Evolutionary conservation across 495 filamentous ascomycete genomes (phyloP), one percentile per base, ranked within the genome.

Genomic region (Parathielavia hyrcaniae): DNA sequence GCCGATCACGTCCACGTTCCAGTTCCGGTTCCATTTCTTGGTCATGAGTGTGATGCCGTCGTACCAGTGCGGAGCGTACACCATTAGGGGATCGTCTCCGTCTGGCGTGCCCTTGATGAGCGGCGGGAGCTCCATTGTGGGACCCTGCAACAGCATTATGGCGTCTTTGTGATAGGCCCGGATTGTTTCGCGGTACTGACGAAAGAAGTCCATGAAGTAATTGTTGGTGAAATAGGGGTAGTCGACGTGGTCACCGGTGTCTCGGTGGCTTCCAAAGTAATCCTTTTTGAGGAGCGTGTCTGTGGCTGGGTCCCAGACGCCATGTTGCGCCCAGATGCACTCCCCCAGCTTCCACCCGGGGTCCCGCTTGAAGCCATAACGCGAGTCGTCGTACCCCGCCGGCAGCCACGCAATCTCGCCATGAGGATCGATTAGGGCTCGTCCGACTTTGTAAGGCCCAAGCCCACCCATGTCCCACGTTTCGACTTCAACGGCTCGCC

Each of bases 1-100:
- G 2, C 93, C 93, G 55, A 97, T 83, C 20, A 98, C 90, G 73
- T 98, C 93, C 16, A 98, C 85, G 64, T 98, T 98, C 86, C 93
- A 98, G 20, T 86, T 80, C 1, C 91, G 86, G 67, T 97, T 98
- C 93, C 95, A 98, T 70, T 95, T 95, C 74, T 98, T 98, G 20
- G 89, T 97, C 81, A 98, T 86, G 38, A 98, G 80, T 0, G 93
- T 98, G 22, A 98, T 83, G 13, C 95, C 93, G 68, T 98, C 93
- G 69, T 98, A 98, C 67, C 86, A 98, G 72, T 98, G 93, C 12
- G 90, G 90, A 4, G 93, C 84, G 69, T 96, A 97, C 12, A 91
- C 87, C 82, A 97, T 86, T 48, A 87, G 86, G 9, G 85, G 85
- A 64, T 97, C 90, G 64, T 96, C 64, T 41, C 68, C 91, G 66